Percentiles rank a stretch among this genome's conserved stretches.
Conservation (phyloP, 345 rosid genomes). For the Geranium rotundifolium region DNA sequence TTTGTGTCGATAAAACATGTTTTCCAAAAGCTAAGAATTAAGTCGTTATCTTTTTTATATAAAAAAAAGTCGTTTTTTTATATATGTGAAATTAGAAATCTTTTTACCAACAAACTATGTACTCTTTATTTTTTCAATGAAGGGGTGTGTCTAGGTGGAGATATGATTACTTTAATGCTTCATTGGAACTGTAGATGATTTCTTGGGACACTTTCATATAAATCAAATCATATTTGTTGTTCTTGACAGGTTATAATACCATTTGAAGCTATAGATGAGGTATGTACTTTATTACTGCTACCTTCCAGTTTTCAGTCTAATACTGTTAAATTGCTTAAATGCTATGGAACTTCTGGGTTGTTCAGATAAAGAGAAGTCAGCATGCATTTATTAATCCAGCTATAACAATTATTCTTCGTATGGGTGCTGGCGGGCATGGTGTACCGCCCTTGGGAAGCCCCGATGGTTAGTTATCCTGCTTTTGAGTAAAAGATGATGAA, state of each 20-base stretch:
- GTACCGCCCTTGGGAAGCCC: conserved; percentile 98
- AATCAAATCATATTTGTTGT: neutral
- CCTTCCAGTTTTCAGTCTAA: conserved; percentile 1
- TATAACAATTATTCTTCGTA: conserved; percentile 76
- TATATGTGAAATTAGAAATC: neutral
- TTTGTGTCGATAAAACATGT: neutral
- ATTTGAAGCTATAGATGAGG: conserved; percentile 94
- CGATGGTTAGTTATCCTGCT: conserved; percentile 53
- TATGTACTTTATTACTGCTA: conserved; percentile 13
- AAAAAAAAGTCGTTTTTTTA: no score
- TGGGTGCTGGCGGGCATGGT: conserved; percentile 99
- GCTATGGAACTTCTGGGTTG: conserved; percentile 9
- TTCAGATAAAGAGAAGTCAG: conserved; percentile 87
- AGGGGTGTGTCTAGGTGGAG: neutral
- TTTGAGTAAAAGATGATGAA: neutral
- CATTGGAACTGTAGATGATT: neutral
- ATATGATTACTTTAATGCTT: neutral
- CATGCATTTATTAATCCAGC: conserved; percentile 98
- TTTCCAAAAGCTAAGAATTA: no score
- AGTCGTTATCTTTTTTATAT: neutral
- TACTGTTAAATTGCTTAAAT: conserved; percentile 8
- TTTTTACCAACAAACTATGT: neutral
- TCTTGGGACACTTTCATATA: neutral
- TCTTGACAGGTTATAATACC: conserved; percentile 69
- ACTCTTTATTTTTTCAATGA: neutral